These are phyloP conservation scores for Trametes cubensis DNA, from an alignment of 768 basidiomycete genomes.

Conservation along the genomic window DNA sequence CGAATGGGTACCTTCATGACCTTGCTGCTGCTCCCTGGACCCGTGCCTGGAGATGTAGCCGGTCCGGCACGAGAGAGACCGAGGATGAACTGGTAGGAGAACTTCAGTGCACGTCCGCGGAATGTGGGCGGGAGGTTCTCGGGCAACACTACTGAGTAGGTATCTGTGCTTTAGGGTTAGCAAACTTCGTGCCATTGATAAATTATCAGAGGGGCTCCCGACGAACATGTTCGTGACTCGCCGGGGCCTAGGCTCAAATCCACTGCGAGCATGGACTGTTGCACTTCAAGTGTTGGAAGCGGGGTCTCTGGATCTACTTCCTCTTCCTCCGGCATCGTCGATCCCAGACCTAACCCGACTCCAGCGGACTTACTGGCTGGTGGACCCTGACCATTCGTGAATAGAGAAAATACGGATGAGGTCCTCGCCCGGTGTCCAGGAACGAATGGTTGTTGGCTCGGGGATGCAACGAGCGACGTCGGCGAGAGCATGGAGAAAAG, in stretches of 20 bases:
- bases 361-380: conserved; percentile 22
- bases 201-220: neutral
- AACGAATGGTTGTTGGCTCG: conserved; percentile 17
- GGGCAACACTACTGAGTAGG: conserved; percentile 77
- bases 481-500: conserved; percentile 42
- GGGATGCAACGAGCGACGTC: conserved; percentile 16
- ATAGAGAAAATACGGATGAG: conserved; percentile 28
- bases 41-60: conserved; percentile 26
- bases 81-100: conserved; percentile 89
- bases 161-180: conserved; percentile 51
- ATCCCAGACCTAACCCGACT: conserved; percentile 38
- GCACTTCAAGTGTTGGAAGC: conserved; percentile 84
- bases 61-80: conserved; percentile 73
- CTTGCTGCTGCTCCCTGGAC: conserved; percentile 59
- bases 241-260: conserved; percentile 84
- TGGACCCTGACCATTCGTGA: conserved; percentile 18
- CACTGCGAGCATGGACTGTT: conserved; percentile 86
- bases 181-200: neutral
- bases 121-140: conserved; percentile 88
- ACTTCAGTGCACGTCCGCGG: conserved; percentile 77
- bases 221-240: conserved; percentile 81
- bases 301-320: conserved; percentile 63
- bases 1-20: conserved; percentile 92
- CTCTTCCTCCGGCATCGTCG: conserved; percentile 35
- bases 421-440: conserved; percentile 30